phyloP scores from a whole-genome alignment of 179 eudicot genomes.

The Carnegiea gigantea region DNA sequence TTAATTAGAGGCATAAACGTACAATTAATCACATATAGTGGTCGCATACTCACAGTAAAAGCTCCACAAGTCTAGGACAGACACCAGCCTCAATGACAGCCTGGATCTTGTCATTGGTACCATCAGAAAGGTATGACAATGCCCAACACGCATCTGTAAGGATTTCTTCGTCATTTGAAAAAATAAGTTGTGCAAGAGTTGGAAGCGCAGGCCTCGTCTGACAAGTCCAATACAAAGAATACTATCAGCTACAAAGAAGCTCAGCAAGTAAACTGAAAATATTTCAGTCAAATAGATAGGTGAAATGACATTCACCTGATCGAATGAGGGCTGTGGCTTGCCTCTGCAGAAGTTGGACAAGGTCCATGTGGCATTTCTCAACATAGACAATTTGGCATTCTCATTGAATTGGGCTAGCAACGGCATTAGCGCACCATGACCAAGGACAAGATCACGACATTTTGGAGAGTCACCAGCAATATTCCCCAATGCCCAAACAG shows the following conservation, averaged over 20 bases:
- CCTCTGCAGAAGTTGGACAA: constrained; percentile 52
- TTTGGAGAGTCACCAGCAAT: constrained; percentile 64
- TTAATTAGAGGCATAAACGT: background rate
- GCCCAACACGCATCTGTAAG: constrained; percentile 57
- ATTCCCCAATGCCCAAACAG: constrained; percentile 66
- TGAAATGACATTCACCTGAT: constrained; percentile 29
- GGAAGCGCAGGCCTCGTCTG: constrained; percentile 49
- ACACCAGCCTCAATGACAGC: constrained; percentile 46
- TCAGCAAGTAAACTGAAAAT: background rate
- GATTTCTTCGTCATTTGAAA: constrained; percentile 49
- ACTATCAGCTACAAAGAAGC: background rate
- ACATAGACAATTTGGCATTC: constrained; percentile 49
- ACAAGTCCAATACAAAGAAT: background rate
- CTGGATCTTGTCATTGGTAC: constrained; percentile 50
- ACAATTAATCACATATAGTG: background rate
- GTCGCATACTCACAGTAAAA: constrained; percentile 32
- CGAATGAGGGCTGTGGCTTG: constrained; percentile 48
- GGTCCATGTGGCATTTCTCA: constrained; percentile 59
- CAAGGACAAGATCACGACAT: constrained; percentile 59
- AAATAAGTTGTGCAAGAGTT: constrained; percentile 39
- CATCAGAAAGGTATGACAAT: constrained; percentile 50
- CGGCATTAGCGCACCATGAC: constrained; percentile 47
- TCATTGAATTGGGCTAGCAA: constrained; percentile 46
- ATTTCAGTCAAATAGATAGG: background rate
- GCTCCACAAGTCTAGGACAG: constrained; percentile 42